Conservation (phyloP, 495 filamentous ascomycete species). For the Schizothecium vesticola region DNA sequence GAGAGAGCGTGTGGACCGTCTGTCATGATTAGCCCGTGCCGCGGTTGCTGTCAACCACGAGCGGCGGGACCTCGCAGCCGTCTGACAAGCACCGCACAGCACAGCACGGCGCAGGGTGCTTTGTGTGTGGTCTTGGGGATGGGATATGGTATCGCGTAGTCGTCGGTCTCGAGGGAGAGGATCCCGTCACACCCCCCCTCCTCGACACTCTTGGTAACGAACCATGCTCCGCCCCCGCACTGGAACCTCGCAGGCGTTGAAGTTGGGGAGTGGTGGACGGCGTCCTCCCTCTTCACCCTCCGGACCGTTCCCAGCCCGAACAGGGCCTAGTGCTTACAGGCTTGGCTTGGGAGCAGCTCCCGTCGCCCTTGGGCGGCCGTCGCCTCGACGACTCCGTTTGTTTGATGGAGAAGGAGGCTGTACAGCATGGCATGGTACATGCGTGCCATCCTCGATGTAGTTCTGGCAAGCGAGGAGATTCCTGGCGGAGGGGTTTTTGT, state of each 20-base stretch:
- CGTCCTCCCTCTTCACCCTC: not conserved
- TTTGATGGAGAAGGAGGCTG: not conserved
- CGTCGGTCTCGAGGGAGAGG: not conserved
- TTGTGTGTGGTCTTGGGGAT: not conserved
- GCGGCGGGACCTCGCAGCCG: not conserved
- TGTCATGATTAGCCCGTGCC: not conserved
- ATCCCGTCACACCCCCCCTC: too few relatives aligned
- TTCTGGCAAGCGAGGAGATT: constrained; percentile 1
- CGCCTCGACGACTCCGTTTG: not conserved
- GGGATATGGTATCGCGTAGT: too few relatives aligned
- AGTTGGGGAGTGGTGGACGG: not conserved
- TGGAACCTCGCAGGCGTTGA: not conserved
- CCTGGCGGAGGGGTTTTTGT: not conserved
- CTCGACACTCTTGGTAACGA: not conserved
- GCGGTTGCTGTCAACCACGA: not conserved
- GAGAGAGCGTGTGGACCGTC: not conserved
- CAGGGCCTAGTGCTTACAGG: constrained; percentile 4
- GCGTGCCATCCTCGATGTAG: not conserved
- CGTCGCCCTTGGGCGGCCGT: too few relatives aligned
- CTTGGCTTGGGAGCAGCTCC: not conserved
- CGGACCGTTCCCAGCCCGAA: not conserved
- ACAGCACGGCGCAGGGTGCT: not conserved
- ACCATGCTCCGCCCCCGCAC: not conserved
- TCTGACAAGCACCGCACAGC: not conserved
- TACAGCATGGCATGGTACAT: not conserved